Evolutionary conservation across 192 early-diverging fungal species (phyloP), one percentile per base, ranked within the genome.

Genomic region (Entrophospora sp.): DNA sequence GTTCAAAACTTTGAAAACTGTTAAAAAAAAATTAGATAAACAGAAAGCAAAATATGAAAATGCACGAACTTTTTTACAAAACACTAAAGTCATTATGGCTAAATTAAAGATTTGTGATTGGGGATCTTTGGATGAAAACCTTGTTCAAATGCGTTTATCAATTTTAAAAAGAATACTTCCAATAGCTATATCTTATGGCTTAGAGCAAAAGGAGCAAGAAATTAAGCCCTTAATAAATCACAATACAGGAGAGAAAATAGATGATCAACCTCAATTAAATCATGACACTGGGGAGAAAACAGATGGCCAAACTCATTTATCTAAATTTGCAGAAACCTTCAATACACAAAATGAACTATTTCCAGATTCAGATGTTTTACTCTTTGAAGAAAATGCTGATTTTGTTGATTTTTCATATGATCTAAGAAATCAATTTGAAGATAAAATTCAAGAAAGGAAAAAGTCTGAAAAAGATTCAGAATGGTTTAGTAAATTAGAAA

Each of bases 101-200:
- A 60, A 60, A 25, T 60, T 60, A 13, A 60, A 38, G 44, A 45
- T 67, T 13, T 67, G 65, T 27, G 65, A 67, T 22, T 67, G 65
- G 65, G 37, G 52, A 42, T 38, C 34, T 20, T 24, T 66, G 5
- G 34, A 66, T 9, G 65, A 22, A 38, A 66, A 20, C 9, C 18
- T 66, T 2, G 36, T 67, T 12, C 30, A 27, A n/a, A 67, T 55
- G 5, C 65, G 65, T 31, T 34, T 34, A 14, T 58, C 25, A 30
- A 27, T n/a, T 13, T 22, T 55, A 38, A 52, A 45, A 27, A 43
- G 18, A 32, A 43, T 58, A 4, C 28, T 67, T 16, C 12, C 16
- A 13, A 38, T 18, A 6, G 65, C 31, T 2, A 43, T 67, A 20
- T 31, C 52, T 28, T 42, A 31, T 35, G 65, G 65, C 22, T 18